Percentiles rank a stretch among this genome's conserved stretches.
Evolutionary conservation across 2,329 filamentous ascomycete genomes (phyloP).

Genomic region (Allantophomopsis lycopodina): DNA sequence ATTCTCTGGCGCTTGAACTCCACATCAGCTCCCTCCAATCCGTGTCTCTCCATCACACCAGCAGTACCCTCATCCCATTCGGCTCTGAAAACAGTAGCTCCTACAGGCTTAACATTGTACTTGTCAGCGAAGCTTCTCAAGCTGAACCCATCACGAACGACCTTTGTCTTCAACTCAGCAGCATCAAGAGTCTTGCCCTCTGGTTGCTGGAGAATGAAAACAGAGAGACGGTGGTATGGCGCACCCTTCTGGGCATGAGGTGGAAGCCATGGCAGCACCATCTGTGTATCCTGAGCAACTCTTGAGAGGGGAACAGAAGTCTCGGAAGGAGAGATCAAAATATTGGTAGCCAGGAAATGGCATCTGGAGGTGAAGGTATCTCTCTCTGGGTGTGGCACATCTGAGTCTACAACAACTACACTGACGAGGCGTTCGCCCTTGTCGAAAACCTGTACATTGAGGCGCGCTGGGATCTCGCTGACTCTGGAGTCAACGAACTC

Average conservation of each 20-base stretch:
- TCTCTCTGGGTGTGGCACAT: conserved; percentile 67
- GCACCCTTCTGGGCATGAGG: conserved; percentile 81
- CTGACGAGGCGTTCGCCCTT: conserved; percentile 70
- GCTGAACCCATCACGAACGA: conserved; percentile 54
- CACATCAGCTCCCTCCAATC: conserved; percentile 61
- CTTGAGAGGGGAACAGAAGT: conserved; percentile 51
- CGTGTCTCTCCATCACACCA: conserved; percentile 73
- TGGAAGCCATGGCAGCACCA: conserved; percentile 70
- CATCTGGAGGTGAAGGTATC: conserved; percentile 71
- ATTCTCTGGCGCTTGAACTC: conserved; percentile 76
- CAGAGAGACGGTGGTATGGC: conserved; percentile 76
- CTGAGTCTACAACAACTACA: conserved; percentile 75
- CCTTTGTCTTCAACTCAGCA: conserved; percentile 37
- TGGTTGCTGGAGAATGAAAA: conserved; percentile 74
- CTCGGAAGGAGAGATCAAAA: conserved; percentile 45
- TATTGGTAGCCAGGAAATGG: conserved; percentile 74
- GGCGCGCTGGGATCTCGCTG: conserved; percentile 59
- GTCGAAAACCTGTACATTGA: conserved; percentile 79
- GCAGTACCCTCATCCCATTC: conserved; percentile 81
- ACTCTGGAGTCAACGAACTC: conserved; percentile 62
- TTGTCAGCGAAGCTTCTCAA: conserved; percentile 63
- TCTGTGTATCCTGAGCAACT: conserved; percentile 45
- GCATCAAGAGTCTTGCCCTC: conserved; percentile 44
- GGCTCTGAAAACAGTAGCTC: conserved; percentile 77
- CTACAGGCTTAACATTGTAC: conserved; percentile 57